phyloP scores from a whole-genome alignment of 495 filamentous ascomycete genomes.

The Xylaria castorea region DNA sequence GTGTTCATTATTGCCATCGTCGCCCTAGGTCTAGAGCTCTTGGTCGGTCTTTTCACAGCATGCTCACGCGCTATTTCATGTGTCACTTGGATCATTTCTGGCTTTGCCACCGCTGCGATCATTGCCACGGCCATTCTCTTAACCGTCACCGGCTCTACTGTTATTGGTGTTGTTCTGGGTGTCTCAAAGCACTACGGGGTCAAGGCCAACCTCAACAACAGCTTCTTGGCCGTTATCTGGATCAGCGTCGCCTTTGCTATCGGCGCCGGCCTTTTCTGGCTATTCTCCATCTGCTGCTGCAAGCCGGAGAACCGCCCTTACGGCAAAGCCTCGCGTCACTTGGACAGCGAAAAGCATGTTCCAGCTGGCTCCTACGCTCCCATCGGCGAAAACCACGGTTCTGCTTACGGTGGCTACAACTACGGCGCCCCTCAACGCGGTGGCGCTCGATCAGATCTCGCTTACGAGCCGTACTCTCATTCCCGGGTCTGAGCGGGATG shows the following conservation, averaged over 20 bases:
- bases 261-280: slow-evolving; percentile 82
- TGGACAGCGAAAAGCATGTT: slow-evolving; percentile 56
- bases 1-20: slow-evolving; percentile 73
- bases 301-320: slow-evolving; percentile 47
- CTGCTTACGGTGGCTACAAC: slow-evolving; percentile 42
- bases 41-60: slow-evolving; percentile 77
- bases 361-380: slow-evolving; percentile 50
- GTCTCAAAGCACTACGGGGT: slow-evolving; percentile 72
- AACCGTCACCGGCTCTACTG: slow-evolving; percentile 65
- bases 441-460: slow-evolving; percentile 46
- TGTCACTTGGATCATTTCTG: slow-evolving; percentile 54
- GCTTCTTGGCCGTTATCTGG: slow-evolving; percentile 77
- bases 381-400: slow-evolving; percentile 46
- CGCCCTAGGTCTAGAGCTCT: slow-evolving; percentile 74
- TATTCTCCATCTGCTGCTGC: slow-evolving; percentile 91
- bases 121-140: slow-evolving; percentile 64
- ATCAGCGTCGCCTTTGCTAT: slow-evolving; percentile 78
- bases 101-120: slow-evolving; percentile 66
- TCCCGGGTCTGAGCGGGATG: slow-evolving; percentile 29
- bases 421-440: slow-evolving; percentile 42
- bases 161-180: slow-evolving; percentile 71
- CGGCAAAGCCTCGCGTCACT: slow-evolving; percentile 28
- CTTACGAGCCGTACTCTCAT: slow-evolving; percentile 64
- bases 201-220: slow-evolving; percentile 64
- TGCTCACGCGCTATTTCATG: slow-evolving; percentile 57